Conservation (phyloP, 2,329 filamentous ascomycete species). For the Aureobasidium sp. region DNA sequence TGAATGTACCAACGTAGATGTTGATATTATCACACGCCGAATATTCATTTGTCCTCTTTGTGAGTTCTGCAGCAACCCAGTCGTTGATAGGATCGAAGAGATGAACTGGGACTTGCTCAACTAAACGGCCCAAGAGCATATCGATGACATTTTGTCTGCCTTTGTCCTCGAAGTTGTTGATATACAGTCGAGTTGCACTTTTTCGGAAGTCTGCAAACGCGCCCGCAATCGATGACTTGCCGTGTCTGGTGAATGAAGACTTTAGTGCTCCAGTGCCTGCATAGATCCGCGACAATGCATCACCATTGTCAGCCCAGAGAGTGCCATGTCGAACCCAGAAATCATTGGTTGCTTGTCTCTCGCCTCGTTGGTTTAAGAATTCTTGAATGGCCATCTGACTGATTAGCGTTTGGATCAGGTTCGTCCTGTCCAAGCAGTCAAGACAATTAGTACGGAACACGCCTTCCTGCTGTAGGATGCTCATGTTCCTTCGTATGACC, state of each 20-base stretch:
- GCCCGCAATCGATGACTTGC: constrained; percentile 91
- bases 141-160: constrained; percentile 91
- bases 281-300: constrained; percentile 89
- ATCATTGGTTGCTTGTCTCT: constrained; percentile 58
- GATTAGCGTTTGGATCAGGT: constrained; percentile 90
- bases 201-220: constrained; percentile 90
- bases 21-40: constrained; percentile 65
- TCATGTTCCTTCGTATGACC: constrained; percentile 40
- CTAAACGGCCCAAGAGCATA: constrained; percentile 77
- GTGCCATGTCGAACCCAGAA: constrained; percentile 90
- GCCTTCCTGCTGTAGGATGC: constrained; percentile 86
- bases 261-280: constrained; percentile 93
- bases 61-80: constrained; percentile 69
- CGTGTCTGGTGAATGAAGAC: constrained; percentile 85
- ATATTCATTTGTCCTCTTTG: constrained; percentile 58
- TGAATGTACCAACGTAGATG: constrained; percentile 86
- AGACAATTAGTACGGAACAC: constrained; percentile 93
- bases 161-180: constrained; percentile 96
- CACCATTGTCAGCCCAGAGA: constrained; percentile 95
- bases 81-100: constrained; percentile 94
- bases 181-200: constrained; percentile 85
- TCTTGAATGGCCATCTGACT: constrained; percentile 86
- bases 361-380: constrained; percentile 66
- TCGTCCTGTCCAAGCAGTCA: constrained; percentile 92
- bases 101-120: constrained; percentile 75